Evolutionary conservation across 2,329 filamentous ascomycete genomes (phyloP).

Genomic region (Aureobasidium leucospermi): DNA sequence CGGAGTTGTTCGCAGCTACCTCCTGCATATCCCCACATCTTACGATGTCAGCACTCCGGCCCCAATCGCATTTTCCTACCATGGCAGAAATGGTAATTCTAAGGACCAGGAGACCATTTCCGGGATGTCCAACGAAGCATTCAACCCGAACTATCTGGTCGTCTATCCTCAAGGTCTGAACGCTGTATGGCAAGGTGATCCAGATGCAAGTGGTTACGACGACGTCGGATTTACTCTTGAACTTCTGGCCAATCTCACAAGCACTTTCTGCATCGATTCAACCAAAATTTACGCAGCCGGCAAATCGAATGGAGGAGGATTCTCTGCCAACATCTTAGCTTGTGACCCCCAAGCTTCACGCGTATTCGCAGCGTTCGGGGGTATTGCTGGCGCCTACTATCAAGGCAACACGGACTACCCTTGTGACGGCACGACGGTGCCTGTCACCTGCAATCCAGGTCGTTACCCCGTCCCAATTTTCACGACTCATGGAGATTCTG

Average conservation of each 20-base stretch:
- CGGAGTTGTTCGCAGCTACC: conserved; percentile 26
- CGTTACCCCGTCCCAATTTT: conserved; percentile 32
- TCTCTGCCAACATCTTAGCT: conserved; percentile 38
- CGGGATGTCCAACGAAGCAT: conserved; percentile 38
- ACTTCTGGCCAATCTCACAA: conserved; percentile 32
- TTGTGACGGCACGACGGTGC: conserved; percentile 18
- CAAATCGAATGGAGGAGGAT: conserved; percentile 50
- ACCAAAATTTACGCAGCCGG: conserved; percentile 37
- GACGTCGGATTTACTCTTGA: conserved; percentile 38
- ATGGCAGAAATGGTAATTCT: conserved; percentile 35
- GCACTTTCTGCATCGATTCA: conserved; percentile 37
- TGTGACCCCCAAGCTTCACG: conserved; percentile 36
- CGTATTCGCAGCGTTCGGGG: conserved; percentile 45
- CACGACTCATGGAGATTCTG: conserved; percentile 38
- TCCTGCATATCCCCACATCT: conserved; percentile 32
- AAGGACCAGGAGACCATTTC: conserved; percentile 36
- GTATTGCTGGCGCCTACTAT: conserved; percentile 43
- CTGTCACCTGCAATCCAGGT: conserved; percentile 23
- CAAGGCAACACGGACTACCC: conserved; percentile 19
- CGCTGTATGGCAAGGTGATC: conserved; percentile 37
- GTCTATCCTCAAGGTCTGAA: conserved; percentile 38
- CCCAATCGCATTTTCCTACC: conserved; percentile 43
- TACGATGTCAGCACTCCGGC: conserved; percentile 33
- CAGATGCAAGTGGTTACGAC: conserved; percentile 31
- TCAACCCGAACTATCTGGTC: conserved; percentile 38